These are phyloP conservation scores for Suillus alpinus DNA, from an alignment of 768 basidiomycete genomes.

Conservation along the genomic window DNA sequence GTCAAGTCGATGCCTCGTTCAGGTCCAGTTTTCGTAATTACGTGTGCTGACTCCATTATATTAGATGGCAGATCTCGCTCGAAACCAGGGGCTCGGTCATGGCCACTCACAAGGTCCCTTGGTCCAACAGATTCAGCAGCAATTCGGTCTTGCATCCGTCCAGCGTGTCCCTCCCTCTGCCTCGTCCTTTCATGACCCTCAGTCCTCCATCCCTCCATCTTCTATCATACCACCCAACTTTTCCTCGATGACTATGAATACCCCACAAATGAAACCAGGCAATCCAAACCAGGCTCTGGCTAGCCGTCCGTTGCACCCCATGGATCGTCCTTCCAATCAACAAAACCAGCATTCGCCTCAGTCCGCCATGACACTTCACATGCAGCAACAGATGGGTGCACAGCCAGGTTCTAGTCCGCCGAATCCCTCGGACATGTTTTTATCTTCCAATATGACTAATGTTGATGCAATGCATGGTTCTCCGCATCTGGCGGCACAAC, in stretches of 20 bases:
- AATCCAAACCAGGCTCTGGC: slow-evolving; percentile 25
- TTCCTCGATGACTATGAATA: slow-evolving; percentile 36
- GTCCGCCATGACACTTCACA: slow-evolving; percentile 34
- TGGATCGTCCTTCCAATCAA: slow-evolving; percentile 45
- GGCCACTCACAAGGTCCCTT: slow-evolving; percentile 32
- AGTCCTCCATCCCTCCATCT: slow-evolving; percentile 20
- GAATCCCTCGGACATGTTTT: slow-evolving; percentile 44
- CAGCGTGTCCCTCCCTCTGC: slow-evolving; percentile 38
- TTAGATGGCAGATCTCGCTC: slow-evolving; percentile 46
- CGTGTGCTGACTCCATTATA: slow-evolving; percentile 24
- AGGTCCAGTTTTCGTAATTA: slow-evolving; percentile 12
- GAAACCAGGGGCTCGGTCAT: slow-evolving; percentile 41
- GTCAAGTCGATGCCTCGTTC: slow-evolving; percentile 7
- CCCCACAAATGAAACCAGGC: slow-evolving; percentile 30
- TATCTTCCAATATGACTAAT: slow-evolving; percentile 40
- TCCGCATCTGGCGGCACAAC: slow-evolving; percentile 35
- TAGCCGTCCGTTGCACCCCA: slow-evolving; percentile 46
- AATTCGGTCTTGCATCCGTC: slow-evolving; percentile 31
- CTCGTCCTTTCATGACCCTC: slow-evolving; percentile 37
- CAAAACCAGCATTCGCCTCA: slow-evolving; percentile 37
- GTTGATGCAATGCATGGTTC: slow-evolving; percentile 48
- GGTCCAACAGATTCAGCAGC: slow-evolving; percentile 43
- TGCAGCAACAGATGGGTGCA: slow-evolving; percentile 30
- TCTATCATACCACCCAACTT: slow-evolving; percentile 38
- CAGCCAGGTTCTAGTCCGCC: slow-evolving; percentile 39